These are phyloP conservation scores for Starmerella etchellsii DNA, from an alignment of 805 yeast genomes.

Conservation along the genomic window DNA sequence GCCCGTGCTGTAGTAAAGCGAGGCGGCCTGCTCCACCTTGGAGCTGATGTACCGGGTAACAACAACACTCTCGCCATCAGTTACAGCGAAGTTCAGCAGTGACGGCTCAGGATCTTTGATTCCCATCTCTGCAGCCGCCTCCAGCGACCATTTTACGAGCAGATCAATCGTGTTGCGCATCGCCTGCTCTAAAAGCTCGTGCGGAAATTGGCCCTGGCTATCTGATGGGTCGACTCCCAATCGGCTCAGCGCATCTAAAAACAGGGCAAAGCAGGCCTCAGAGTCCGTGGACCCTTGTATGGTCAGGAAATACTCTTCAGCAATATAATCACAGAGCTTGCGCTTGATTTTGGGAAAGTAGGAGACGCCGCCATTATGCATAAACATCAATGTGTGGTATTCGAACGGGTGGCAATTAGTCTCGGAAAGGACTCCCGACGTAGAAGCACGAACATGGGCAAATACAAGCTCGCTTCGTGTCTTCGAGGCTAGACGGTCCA, in stretches of 20 bases:
- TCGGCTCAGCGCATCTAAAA: slow-evolving; percentile 58
- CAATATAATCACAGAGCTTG: slow-evolving; percentile 52
- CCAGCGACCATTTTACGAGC: slow-evolving; percentile 69
- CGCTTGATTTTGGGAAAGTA: slow-evolving; percentile 65
- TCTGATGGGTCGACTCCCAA: slow-evolving; percentile 64
- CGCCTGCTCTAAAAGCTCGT: slow-evolving; percentile 48
- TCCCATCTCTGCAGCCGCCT: slow-evolving; percentile 32
- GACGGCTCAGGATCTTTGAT: slow-evolving; percentile 51
- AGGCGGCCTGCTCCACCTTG: slow-evolving; percentile 87
- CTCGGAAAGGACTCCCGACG: slow-evolving; percentile 86
- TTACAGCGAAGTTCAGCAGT: slow-evolving; percentile 81
- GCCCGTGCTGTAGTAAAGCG: slow-evolving; percentile 87
- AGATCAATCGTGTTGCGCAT: slow-evolving; percentile 58
- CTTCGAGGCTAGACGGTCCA: slow-evolving; percentile 74
- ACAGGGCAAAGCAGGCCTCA: slow-evolving; percentile 87
- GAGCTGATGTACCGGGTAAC: slow-evolving; percentile 83
- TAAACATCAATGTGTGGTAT: slow-evolving; percentile 76
- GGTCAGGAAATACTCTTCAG: slow-evolving; percentile 63
- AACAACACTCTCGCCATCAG: slow-evolving; percentile 80
- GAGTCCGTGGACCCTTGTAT: slow-evolving; percentile 94
- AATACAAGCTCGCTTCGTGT: slow-evolving; percentile 75
- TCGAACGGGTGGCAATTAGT: slow-evolving; percentile 96
- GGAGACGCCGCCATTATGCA: slow-evolving; percentile 85
- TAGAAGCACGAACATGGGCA: slow-evolving; percentile 93
- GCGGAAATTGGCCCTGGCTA: slow-evolving; percentile 38